A percentile compares a stretch with the other conserved stretches of the same genome.
phyloP scores from a whole-genome alignment of 2,329 filamentous ascomycete species.

The Sporothrix brunneoviolacea region DNA sequence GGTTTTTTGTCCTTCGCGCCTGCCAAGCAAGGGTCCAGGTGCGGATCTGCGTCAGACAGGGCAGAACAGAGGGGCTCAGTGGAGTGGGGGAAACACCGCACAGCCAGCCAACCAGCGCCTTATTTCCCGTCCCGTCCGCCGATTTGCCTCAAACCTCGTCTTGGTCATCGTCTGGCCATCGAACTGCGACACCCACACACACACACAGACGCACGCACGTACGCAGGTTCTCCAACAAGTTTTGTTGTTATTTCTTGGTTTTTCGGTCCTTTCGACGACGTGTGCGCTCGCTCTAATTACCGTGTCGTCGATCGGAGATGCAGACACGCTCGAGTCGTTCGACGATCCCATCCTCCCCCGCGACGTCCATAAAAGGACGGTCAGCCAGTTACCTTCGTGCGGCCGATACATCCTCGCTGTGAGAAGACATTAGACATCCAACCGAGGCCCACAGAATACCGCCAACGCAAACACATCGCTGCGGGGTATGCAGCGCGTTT shows the following conservation, averaged over 20 bases:
- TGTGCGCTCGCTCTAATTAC: too few relatives aligned
- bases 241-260: background rate
- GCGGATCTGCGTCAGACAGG: background rate
- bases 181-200: background rate
- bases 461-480: background rate
- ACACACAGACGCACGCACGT: background rate
- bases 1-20: too few relatives aligned
- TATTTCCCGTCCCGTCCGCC: background rate
- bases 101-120: slow-evolving; percentile 6
- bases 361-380: slow-evolving; percentile 4
- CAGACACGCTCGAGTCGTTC: background rate
- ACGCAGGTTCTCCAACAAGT: background rate
- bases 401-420: background rate
- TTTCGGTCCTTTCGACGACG: background rate
- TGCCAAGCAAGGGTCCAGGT: too few relatives aligned
- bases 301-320: too few relatives aligned
- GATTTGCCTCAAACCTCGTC: background rate
- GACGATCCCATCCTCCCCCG: background rate
- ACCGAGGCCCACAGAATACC: too few relatives aligned
- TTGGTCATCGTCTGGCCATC: background rate
- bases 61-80: background rate
- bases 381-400: background rate
- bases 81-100: background rate
- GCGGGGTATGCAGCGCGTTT: background rate
- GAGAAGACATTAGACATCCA: background rate